These are phyloP conservation scores for Scutellaria minor DNA, from an alignment of 257 asterid species.

Conservation along the genomic window DNA sequence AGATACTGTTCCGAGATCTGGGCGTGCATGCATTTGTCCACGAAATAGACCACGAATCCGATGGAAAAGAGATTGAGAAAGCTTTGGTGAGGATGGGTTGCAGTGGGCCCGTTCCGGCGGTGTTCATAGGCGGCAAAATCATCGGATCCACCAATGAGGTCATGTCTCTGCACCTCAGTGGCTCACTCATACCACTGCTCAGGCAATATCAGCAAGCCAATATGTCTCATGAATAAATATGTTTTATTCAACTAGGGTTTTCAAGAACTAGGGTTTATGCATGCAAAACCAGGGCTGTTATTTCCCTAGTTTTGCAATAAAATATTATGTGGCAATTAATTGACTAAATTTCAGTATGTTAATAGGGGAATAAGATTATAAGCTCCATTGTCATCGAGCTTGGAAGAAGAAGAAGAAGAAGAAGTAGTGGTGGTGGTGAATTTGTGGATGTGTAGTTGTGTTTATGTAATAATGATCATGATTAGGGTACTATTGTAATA, in stretches of 20 bases:
- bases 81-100: conserved; percentile 58
- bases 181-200: conserved; percentile 58
- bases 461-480: not conserved
- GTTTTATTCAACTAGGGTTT: no score
- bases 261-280: no score
- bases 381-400: not conserved
- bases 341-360: not conserved
- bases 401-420: not conserved
- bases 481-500: conserved; percentile 22
- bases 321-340: no score
- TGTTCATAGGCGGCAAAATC: conserved; percentile 65
- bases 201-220: conserved; percentile 44
- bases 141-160: conserved; percentile 82
- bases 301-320: no score
- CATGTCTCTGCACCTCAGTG: conserved; percentile 83
- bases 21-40: conserved; percentile 48
- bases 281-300: no score
- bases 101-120: conserved; percentile 58
- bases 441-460: conserved; percentile 14
- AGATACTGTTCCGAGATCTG: conserved; percentile 59
- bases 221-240: not conserved
- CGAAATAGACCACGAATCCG: conserved; percentile 60
- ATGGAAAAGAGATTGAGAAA: conserved; percentile 68
- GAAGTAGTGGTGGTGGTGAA: not conserved
- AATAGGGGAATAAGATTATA: conserved; percentile 36